phyloP scores from a whole-genome alignment of 2,329 filamentous ascomycete species.

The Trichoderma koningii region DNA sequence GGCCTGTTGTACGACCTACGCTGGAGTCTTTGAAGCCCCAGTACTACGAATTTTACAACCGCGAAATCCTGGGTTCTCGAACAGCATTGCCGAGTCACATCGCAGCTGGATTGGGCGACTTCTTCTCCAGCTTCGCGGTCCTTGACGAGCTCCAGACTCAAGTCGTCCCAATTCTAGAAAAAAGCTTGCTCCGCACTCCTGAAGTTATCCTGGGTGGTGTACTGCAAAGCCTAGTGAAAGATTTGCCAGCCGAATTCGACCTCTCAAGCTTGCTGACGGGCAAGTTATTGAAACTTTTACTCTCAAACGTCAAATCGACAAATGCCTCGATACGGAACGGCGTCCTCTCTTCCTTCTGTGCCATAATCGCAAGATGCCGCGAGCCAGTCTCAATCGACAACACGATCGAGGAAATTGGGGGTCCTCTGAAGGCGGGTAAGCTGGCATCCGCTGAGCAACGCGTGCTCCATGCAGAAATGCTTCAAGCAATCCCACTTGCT shows the following conservation, averaged over 20 bases:
- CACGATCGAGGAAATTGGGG: constrained; percentile 75
- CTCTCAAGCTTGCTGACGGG: constrained; percentile 71
- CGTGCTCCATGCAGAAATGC: constrained; percentile 77
- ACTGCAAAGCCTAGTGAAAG: constrained; percentile 69
- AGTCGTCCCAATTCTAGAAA: constrained; percentile 80
- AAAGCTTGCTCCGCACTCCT: constrained; percentile 82
- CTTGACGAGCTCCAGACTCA: constrained; percentile 74
- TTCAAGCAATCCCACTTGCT: constrained; percentile 65
- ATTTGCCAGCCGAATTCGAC: constrained; percentile 71
- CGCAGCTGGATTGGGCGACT: constrained; percentile 73
- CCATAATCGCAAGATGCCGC: constrained; percentile 63
- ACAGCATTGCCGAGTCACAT: constrained; percentile 70
- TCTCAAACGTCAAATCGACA: constrained; percentile 90
- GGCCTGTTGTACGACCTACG: constrained; percentile 61
- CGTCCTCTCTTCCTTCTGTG: constrained; percentile 71
- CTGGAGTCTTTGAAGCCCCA: constrained; percentile 67
- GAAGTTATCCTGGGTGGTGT: constrained; percentile 85
- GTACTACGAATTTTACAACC: constrained; percentile 79
- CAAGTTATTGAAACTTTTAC: constrained; percentile 78
- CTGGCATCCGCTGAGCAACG: constrained; percentile 83
- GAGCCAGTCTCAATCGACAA: constrained; percentile 63
- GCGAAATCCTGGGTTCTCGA: constrained; percentile 82
- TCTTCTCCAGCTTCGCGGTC: constrained; percentile 75
- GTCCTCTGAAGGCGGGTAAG: constrained; percentile 80
- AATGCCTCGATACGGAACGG: constrained; percentile 77